Base-by-base conservation (phyloP, 2,329 filamentous ascomycete species). In the Proliferodiscus dingleyae region DNA sequence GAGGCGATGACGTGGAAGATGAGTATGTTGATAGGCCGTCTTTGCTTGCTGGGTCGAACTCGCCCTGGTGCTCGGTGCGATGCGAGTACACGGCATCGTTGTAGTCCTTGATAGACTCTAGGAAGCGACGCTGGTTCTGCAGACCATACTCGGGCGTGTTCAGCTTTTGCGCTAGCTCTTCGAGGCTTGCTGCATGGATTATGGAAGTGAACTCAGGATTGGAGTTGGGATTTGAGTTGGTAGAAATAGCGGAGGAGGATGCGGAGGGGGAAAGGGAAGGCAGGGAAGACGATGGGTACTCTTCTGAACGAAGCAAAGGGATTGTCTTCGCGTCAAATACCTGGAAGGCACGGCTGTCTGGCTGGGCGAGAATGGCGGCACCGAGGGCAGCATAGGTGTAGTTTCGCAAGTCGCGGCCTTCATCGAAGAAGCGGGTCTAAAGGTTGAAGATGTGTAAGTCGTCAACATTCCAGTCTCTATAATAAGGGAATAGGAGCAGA, bases 361-460 rank as follows among this genome's bases (percentile, higher is more conserved):
- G 77, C 53, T 85, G 81, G 11, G 66, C 62, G 15, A 85, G 64
- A 38, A 86, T 83, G 8, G 74, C 78, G 11, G 71, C 66, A 1
- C 82, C 81, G 54, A 85, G 83, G 53, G 75, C 75, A 21, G 81
- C 82, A 54, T 85, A 85, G 0, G 81, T 85, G 56, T 78, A 84
- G 57, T 85, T 85, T 2, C 81, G 68, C 52, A 84, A 61, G 53
- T 85, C 81, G 7, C 77, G 55, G 0, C 81, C 82, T 57, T 86
- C 82, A 53, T 85, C 81, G 0, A 85, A 79, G 55, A 85, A 85
- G 1, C 82, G 68, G 33, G 72, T 57, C 0, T 28, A 28, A 13
- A 28, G 26, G 26, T 28, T 28, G 7, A 28, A 28, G 7, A 28
- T 28, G 26, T n/a, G n/a, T n/a, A n/a, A n/a, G n/a, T n/a, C n/a